Conservation (phyloP, 176 grass and related monocot genomes). For the Phragmites australis region DNA sequence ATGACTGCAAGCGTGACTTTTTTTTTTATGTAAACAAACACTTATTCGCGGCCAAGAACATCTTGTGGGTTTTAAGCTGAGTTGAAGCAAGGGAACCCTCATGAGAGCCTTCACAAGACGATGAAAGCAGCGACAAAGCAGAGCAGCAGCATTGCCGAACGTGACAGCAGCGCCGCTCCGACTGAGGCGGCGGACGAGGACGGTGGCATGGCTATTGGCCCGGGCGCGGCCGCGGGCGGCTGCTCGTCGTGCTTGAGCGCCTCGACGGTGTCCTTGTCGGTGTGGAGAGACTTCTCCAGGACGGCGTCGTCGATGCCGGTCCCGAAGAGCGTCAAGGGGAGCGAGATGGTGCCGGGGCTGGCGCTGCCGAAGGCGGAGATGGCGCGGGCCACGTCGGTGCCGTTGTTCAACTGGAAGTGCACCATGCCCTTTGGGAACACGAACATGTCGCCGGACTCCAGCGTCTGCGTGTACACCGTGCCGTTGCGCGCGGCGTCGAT, state of each 20-base stretch:
- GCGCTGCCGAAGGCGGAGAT: slow-evolving; percentile 51
- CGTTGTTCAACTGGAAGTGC: slow-evolving; percentile 49
- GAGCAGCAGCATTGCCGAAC: neutral
- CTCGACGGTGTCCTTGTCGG: slow-evolving; percentile 16
- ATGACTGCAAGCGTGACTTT: no score
- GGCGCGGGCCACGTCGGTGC: neutral
- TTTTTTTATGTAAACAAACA: no score
- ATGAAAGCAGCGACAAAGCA: neutral
- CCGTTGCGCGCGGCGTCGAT: slow-evolving; percentile 24
- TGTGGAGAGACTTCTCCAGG: slow-evolving; percentile 38
- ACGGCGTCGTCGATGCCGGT: slow-evolving; percentile 34
- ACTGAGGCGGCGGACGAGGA: neutral
- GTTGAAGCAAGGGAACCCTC: no score
- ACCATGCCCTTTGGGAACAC: slow-evolving; percentile 56
- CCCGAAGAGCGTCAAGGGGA: slow-evolving; percentile 20
- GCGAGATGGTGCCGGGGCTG: slow-evolving; percentile 39
- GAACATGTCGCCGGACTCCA: slow-evolving; percentile 46
- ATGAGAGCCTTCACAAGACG: neutral
- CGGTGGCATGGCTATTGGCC: neutral
- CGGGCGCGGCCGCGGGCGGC: neutral
- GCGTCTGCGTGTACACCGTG: slow-evolving; percentile 30
- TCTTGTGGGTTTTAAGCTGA: no score
- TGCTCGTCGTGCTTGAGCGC: neutral
- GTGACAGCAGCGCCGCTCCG: neutral
- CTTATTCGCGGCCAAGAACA: no score